Percentiles rank a stretch among this genome's conserved stretches.
Conservation (phyloP, 2,329 filamentous ascomycete species). For the Pestalotiopsis sp. region DNA sequence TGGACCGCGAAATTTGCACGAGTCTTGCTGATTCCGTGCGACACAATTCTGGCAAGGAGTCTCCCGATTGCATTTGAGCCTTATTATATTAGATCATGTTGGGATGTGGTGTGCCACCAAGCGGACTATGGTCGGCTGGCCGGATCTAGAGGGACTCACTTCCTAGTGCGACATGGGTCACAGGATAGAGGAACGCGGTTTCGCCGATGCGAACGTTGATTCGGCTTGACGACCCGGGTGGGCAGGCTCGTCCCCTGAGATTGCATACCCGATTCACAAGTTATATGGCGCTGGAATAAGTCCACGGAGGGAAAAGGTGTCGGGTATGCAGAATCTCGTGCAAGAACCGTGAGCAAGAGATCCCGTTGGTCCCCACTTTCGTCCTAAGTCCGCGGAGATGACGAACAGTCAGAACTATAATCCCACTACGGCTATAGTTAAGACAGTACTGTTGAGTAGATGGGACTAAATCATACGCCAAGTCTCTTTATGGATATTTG, state of each 20-base stretch:
- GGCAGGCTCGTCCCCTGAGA: conserved; percentile 11
- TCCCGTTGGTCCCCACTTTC: background rate
- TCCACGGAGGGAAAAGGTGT: background rate
- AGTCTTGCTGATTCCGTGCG: conserved; percentile 19
- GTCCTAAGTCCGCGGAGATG: background rate
- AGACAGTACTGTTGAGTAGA: background rate
- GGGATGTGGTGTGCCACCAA: background rate
- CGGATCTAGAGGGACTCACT: conserved; percentile 15
- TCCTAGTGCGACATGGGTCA: conserved; percentile 22
- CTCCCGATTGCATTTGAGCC: conserved; percentile 29
- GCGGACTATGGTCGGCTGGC: background rate
- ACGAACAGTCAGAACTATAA: background rate
- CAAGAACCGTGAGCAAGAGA: background rate
- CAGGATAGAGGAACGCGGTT: conserved; percentile 21
- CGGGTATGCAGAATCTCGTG: background rate
- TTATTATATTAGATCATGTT: conserved; percentile 9
- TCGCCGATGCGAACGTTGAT: conserved; percentile 13
- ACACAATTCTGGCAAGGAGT: conserved; percentile 28
- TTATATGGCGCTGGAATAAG: background rate
- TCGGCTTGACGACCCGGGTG: background rate
- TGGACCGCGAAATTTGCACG: conserved; percentile 24
- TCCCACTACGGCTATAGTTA: background rate
- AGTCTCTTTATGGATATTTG: no score
- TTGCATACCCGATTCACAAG: background rate
- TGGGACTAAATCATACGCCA: no score